Base-by-base conservation (phyloP, 805 yeast species). In the Candida montana region DNA sequence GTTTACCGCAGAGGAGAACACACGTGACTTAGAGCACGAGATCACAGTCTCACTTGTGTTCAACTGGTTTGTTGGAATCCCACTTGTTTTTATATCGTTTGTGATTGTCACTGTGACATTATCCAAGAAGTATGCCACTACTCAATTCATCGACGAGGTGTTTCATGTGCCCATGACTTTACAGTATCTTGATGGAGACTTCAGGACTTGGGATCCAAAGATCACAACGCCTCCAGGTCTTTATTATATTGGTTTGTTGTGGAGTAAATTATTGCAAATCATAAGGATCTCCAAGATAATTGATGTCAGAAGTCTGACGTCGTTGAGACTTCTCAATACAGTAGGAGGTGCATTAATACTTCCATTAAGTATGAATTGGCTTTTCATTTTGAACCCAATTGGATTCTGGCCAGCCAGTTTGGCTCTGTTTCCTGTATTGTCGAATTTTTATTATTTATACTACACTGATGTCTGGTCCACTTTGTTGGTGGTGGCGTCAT, bases 171-270 rank as follows among this genome's bases (percentile, higher is more conserved):
- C 79, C 7, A 98, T 93, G 67, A 79, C 95, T 7, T 70, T 76
- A 44, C 70, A 67, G 36, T 89, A 83, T 55, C 74, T 87, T 45
- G 50, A 58, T 2, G 83, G 82, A 11, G 66, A 77, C 39, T 88
- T 79, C 64, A 40, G 48, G n/a, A 53, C 65, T 1, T 89, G 96
- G 96, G 88, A 93, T 59, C 72, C 79, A 11, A 90, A 91, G 57
- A 88, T 93, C 57, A 91, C 99, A 2, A 93, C 99, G 0, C 99
- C 99, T 1, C 98, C 98, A 1, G 99, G 98, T 0, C 65, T 91
- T 15, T 91, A 93, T 57, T 37, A 70, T 3, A 47, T 79, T 11
- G 74, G 75, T 2, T 64, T 60, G 49, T 7, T 64, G 1, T 64
- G 62, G 51, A 50, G 64, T 17, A 54, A 59, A 30, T 39, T 63